Percentiles rank a stretch among this genome's conserved stretches.
Conservation (phyloP, 768 basidiomycete genomes). For the Artomyces pyxidatus region DNA sequence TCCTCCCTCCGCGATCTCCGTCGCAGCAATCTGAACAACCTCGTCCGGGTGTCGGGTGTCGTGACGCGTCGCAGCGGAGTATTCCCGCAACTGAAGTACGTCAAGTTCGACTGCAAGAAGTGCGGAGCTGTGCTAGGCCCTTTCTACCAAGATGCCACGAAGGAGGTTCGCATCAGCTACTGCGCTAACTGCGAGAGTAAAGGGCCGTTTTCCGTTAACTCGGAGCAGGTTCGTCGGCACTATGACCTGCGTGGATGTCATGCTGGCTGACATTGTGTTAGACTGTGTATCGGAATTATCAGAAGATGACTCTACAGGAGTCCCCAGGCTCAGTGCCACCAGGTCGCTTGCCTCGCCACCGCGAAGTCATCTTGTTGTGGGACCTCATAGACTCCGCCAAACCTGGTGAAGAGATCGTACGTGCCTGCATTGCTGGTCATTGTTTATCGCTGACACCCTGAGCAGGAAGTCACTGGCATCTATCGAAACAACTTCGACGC, state of each 20-base stretch:
- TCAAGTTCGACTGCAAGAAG: slow-evolving; percentile 96
- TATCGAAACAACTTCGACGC: slow-evolving; percentile 99
- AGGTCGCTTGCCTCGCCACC: slow-evolving; percentile 91
- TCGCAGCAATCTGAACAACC: slow-evolving; percentile 85
- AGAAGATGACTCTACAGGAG: slow-evolving; percentile 97
- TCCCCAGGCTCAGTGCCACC: slow-evolving; percentile 97
- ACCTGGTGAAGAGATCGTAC: slow-evolving; percentile 94
- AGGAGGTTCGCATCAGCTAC: slow-evolving; percentile 89
- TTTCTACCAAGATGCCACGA: slow-evolving; percentile 95
- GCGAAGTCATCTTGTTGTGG: slow-evolving; percentile 95
- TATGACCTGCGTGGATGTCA: background rate
- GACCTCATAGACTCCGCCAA: slow-evolving; percentile 97
- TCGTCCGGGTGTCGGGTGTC: slow-evolving; percentile 92
- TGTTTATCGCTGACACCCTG: slow-evolving; percentile 8
- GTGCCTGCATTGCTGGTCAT: slow-evolving; percentile 18
- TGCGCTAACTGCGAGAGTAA: slow-evolving; percentile 92
- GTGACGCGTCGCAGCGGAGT: slow-evolving; percentile 94
- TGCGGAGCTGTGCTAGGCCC: slow-evolving; percentile 93
- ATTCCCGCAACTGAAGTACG: slow-evolving; percentile 98
- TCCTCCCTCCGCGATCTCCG: slow-evolving; percentile 91
- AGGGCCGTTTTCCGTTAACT: slow-evolving; percentile 94
- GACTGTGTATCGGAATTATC: slow-evolving; percentile 98
- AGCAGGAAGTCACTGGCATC: slow-evolving; percentile 92
- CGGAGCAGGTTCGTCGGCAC: slow-evolving; percentile 68
- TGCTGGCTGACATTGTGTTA: slow-evolving; percentile 23